Conservation (phyloP, 176 grass and related monocot genomes). For the Bonia amplexicaulis region DNA sequence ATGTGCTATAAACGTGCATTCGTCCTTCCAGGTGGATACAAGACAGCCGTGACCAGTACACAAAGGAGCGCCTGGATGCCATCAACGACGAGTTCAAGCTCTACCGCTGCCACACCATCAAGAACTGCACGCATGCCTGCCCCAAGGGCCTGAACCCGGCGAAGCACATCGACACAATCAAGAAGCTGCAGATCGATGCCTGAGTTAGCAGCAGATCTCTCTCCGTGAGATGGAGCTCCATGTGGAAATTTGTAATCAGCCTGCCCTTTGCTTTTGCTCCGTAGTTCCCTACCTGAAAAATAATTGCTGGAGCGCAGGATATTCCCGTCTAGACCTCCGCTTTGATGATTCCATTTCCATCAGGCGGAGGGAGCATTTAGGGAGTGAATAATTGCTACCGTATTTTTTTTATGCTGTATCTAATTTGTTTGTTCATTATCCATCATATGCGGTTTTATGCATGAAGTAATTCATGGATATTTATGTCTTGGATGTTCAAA, state of each 20-base stretch:
- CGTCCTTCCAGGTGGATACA: conserved; percentile 80
- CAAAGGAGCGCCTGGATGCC: conserved; percentile 75
- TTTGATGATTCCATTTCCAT: not conserved
- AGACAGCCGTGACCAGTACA: conserved; percentile 96
- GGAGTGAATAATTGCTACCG: conserved; percentile 48
- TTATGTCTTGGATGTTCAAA: not conserved
- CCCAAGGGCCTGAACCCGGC: conserved; percentile 92
- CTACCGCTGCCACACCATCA: conserved; percentile 93
- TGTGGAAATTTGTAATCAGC: conserved; percentile 18
- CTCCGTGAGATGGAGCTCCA: not conserved
- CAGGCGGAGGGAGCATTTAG: not conserved
- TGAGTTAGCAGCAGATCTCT: not conserved
- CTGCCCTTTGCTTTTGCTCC: not conserved
- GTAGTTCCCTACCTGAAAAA: conserved; percentile 20
- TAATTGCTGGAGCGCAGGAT: conserved; percentile 24
- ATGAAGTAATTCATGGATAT: conserved; percentile 12
- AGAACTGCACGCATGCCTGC: conserved; percentile 89
- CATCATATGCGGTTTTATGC: not conserved
- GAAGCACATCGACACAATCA: conserved; percentile 83
- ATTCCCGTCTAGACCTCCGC: not conserved
- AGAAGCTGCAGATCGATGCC: conserved; percentile 73
- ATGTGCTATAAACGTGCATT: conserved; percentile 1
- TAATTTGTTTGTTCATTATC: conserved; percentile 10
- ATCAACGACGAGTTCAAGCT: conserved; percentile 99
- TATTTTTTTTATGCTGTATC: conserved; percentile 23